Conservation (phyloP, 495 filamentous ascomycete genomes). For the Aspergillus coremiiformis region DNA sequence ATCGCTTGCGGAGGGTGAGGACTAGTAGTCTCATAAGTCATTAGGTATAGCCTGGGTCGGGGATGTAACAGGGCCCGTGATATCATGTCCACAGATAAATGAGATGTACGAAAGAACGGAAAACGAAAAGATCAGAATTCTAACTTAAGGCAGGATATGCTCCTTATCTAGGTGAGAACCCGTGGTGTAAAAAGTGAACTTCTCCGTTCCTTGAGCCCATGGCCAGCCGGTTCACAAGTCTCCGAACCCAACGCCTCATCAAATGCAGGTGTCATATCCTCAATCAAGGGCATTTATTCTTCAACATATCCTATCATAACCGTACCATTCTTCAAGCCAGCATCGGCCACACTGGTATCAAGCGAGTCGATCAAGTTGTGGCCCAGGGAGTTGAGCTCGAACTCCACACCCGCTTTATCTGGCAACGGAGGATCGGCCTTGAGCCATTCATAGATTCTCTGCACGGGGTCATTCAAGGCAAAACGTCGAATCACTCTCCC, state of each 20-base stretch:
- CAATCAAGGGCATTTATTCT: constrained; percentile 33
- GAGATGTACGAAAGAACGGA: background rate
- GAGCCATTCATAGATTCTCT: constrained; percentile 89
- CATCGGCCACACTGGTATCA: constrained; percentile 66
- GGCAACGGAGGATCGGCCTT: constrained; percentile 67
- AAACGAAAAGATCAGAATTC: background rate
- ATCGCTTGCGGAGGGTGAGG: background rate
- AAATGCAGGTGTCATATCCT: constrained; percentile 2
- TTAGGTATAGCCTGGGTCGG: background rate
- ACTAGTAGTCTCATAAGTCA: background rate
- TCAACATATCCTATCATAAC: constrained; percentile 88
- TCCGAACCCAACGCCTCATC: constrained; percentile 8
- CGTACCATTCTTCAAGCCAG: constrained; percentile 80
- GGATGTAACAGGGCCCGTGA: background rate
- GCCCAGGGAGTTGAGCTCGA: constrained; percentile 78
- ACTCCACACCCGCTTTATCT: constrained; percentile 68
- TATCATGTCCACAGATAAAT: background rate
- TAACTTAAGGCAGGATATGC: background rate
- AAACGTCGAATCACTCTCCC: constrained; percentile 82
- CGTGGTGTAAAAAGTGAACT: background rate
- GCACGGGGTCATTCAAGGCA: constrained; percentile 66
- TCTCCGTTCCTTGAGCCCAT: background rate
- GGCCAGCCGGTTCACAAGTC: background rate
- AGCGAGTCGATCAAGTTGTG: constrained; percentile 72
- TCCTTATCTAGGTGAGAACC: background rate